Base-by-base conservation (phyloP, 345 rosid species). In the Salix brachista region DNA sequence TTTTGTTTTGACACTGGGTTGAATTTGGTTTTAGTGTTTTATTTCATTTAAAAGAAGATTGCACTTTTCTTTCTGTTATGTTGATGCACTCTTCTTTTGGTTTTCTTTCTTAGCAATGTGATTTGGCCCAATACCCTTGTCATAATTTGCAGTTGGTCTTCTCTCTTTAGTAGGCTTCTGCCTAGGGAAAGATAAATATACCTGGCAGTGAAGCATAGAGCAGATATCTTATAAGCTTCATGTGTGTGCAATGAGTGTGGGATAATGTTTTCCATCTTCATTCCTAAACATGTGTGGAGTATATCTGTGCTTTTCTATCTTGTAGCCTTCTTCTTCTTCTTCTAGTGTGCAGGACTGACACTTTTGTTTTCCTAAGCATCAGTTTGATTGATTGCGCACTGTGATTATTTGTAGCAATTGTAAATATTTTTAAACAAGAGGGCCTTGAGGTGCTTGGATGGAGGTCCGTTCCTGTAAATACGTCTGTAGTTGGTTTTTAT, bases 361-460 rank as follows among this genome's bases (percentile, higher is more conserved):
- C 48, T 48, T 79, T 6, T 26, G 25, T 41, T 60, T 7, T 50
- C 73, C 74, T n/a, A 60, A n/a, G 17, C 32, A 44, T 67, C 42
- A 62, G 39, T 65, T 67, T 88, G 74, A 86, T 78, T 69, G 34
- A 86, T 75, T 64, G 23, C 30, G n/a, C 23, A 21, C 79, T 67
- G 41, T 74, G 13, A 50, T 80, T 82, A 64, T 30, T 64, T 85
- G 87, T 80, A 96, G 99, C 86, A 84, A 80, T 93, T 85, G 86
- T 84, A 84, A 90, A 82, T 81, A 89, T 80, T 80, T 96, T 96
- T 81, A 85, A 83, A 81, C 94, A 96, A 88, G 99, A 96, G 86
- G 99, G 98, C 64, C 89, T 96, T 70, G 93, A 93, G 83, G 88
- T 96, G 75, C 96, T 96, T 80, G 98, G 98, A 69, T 96, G 99